Percentiles rank a stretch among this genome's conserved stretches.
Evolutionary conservation across 768 basidiomycete species (phyloP).

Genomic region (Lentinula sp.): DNA sequence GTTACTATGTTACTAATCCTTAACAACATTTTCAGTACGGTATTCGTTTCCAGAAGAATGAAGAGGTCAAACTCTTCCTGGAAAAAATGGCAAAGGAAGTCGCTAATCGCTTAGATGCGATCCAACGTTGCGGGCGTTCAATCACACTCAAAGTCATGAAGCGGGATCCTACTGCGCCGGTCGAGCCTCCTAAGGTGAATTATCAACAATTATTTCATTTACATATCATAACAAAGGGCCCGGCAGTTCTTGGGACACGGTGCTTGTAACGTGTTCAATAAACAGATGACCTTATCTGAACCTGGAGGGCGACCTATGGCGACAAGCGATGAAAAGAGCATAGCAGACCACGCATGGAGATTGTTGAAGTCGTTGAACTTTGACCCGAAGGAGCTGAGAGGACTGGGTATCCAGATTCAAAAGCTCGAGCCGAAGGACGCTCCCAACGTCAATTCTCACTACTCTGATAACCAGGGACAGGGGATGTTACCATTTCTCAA

Average conservation of each 20-base stretch:
- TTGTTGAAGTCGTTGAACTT: constrained; percentile 69
- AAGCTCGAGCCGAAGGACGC: constrained; percentile 63
- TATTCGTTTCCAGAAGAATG: constrained; percentile 82
- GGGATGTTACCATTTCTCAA: constrained; percentile 51
- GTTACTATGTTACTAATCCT: too few relatives aligned
- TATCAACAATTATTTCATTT: background rate
- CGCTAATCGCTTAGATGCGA: constrained; percentile 57
- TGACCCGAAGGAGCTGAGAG: constrained; percentile 83
- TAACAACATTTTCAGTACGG: constrained; percentile 60
- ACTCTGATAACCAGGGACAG: constrained; percentile 41
- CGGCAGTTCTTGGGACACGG: constrained; percentile 89
- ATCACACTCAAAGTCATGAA: constrained; percentile 88
- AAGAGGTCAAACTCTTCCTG: constrained; percentile 78
- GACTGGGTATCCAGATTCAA: constrained; percentile 86
- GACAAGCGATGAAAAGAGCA: constrained; percentile 65
- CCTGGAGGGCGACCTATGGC: constrained; percentile 47
- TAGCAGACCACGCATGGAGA: constrained; percentile 74
- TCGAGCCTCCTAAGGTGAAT: constrained; percentile 83
- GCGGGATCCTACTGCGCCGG: constrained; percentile 77
- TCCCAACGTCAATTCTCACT: constrained; percentile 7
- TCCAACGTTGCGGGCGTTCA: constrained; percentile 64
- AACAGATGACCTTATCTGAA: constrained; percentile 55
- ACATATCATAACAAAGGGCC: too few relatives aligned
- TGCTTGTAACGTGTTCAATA: constrained; percentile 74
- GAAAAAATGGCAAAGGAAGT: constrained; percentile 76